Percentiles rank a stretch among this genome's conserved stretches.
phyloP scores from a whole-genome alignment of 306 rosid species.

The Inga oerstediana region DNA sequence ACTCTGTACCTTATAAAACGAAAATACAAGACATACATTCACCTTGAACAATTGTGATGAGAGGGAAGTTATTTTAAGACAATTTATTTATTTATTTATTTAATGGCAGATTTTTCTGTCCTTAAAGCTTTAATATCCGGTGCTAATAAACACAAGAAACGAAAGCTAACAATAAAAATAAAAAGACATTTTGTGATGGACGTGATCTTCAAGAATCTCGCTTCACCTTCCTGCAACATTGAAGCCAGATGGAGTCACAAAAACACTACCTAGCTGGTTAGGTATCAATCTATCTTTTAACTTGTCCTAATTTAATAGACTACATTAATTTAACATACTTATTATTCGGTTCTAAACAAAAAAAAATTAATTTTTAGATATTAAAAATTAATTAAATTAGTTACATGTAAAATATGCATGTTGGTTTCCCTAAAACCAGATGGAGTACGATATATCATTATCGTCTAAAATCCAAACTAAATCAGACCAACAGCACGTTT shows the following conservation, averaged over 20 bases:
- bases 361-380: too few relatives aligned
- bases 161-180: background rate
- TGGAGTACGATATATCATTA: too few relatives aligned
- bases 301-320: too few relatives aligned
- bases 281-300: too few relatives aligned
- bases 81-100: too few relatives aligned
- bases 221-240: conserved; percentile 43
- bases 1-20: background rate
- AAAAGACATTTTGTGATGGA: background rate
- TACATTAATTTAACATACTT: background rate
- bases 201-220: conserved; percentile 10
- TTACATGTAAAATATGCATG: too few relatives aligned
- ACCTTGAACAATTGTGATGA: background rate
- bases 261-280: background rate
- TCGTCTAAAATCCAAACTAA: too few relatives aligned
- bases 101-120: background rate
- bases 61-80: background rate
- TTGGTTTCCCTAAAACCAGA: too few relatives aligned
- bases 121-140: background rate
- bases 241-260: background rate
- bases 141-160: background rate
- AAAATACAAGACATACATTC: background rate
- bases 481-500: too few relatives aligned
- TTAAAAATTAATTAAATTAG: too few relatives aligned
- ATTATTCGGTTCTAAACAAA: too few relatives aligned